Base-by-base conservation (phyloP, 495 filamentous ascomycete species). In the Elasticomyces elasticus region DNA sequence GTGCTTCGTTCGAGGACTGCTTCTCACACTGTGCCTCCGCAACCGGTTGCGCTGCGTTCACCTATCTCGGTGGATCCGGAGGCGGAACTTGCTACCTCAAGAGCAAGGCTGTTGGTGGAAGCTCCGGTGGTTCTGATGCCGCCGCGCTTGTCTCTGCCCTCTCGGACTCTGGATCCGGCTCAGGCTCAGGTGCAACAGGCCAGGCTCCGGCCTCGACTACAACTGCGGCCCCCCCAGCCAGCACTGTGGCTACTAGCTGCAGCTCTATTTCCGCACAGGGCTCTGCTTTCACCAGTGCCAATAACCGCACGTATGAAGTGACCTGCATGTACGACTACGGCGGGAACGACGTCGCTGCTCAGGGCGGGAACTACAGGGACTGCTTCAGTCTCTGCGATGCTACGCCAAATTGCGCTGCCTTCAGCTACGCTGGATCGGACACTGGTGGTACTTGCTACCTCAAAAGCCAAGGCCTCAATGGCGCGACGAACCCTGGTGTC, bases 41-140 rank as follows among this genome's bases (percentile, higher is more conserved):
- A 27, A 15, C 47, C 25, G 48, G 49, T 10, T 61, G 58, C 38
- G 30, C 54, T 20, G 58, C 43, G 9, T 61, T 61, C 31, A 22
- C 58, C 6, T 61, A 57, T 41, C 24, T 50, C 1, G 53, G 58
- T 19, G 54, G 49, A 10, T 20, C 23, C 1, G 50, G 42, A 11
- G n/a, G 41, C n/a, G 58, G 58, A 30, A 57, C 43, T 17, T 61
- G 58, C 38, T 61, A 61, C 46, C 44, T 61, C n/a, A 61, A 57
- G 54, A 52, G 37, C 24, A 26, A 20, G 20, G 25, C 17, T 49
- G 28, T 33, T 28, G 45, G 45, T 20, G 45, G 27, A 5, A 5
- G 15, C 11, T 20, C 27, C 45, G n/a, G 24, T 49, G 28, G 24
- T 7, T 49, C 24, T 30, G 45, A 49, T 19, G 45, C 27, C 7